A percentile compares a stretch with the other conserved stretches of the same genome.
Conservation (phyloP, 2,329 filamentous ascomycete species). For the Albophoma yamanashiensis region DNA sequence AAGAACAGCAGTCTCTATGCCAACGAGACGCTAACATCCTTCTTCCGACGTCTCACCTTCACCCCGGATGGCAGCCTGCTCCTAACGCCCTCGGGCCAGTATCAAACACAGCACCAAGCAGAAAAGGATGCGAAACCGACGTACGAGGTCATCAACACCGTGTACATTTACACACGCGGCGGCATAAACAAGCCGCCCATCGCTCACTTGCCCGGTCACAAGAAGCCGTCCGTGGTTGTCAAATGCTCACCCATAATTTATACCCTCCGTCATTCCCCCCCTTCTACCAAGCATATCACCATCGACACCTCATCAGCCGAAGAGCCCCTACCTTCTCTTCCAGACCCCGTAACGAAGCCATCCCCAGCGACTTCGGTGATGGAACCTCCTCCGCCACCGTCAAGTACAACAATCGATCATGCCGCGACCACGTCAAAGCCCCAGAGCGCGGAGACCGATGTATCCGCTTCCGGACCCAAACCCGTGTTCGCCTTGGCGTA, state of each 20-base stretch:
- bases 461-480: slow-evolving; percentile 46
- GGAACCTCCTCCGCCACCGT: slow-evolving; percentile 68
- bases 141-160: slow-evolving; percentile 90
- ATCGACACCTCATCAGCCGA: slow-evolving; percentile 88
- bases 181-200: slow-evolving; percentile 95
- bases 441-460: slow-evolving; percentile 30
- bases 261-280: slow-evolving; percentile 57
- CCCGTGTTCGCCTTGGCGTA: slow-evolving; percentile 80
- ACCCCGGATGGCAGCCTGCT: slow-evolving; percentile 90
- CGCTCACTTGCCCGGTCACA: slow-evolving; percentile 89
- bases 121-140: slow-evolving; percentile 59
- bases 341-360: slow-evolving; percentile 66
- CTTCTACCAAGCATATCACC: slow-evolving; percentile 76
- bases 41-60: slow-evolving; percentile 89
- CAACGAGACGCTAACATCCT: slow-evolving; percentile 93
- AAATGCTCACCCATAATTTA: slow-evolving; percentile 90
- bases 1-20: slow-evolving; percentile 88
- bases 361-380: slow-evolving; percentile 52
- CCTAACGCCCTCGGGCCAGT: slow-evolving; percentile 90
- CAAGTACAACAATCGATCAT: slow-evolving; percentile 37
- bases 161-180: slow-evolving; percentile 94
- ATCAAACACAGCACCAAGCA: slow-evolving; percentile 64
- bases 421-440: slow-evolving; percentile 40
- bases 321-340: slow-evolving; percentile 71
- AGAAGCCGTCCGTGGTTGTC: slow-evolving; percentile 94